These are phyloP conservation scores for Termitomyces sp. DNA, from an alignment of 768 basidiomycete genomes.

Conservation along the genomic window DNA sequence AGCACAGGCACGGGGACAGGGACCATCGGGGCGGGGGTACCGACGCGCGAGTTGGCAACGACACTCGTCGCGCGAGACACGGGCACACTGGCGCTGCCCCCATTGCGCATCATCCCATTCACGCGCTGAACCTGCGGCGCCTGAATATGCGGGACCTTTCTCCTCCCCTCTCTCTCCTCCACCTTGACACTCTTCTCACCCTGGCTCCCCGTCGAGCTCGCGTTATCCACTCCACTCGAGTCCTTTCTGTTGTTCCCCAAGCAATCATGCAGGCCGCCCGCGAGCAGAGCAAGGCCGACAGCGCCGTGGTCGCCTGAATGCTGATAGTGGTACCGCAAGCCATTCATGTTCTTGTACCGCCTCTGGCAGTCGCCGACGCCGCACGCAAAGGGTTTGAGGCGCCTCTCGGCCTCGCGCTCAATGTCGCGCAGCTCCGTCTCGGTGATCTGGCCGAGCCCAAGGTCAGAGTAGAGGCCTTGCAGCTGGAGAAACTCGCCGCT, in stretches of 20 bases:
- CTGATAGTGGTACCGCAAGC: slow-evolving; percentile 92
- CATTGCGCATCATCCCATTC: not conserved
- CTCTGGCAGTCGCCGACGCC: slow-evolving; percentile 83
- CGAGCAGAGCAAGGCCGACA: slow-evolving; percentile 79
- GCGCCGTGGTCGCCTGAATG: slow-evolving; percentile 96
- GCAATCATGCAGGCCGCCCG: slow-evolving; percentile 61
- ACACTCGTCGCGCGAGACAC: slow-evolving; percentile 31
- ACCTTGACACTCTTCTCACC: slow-evolving; percentile 5
- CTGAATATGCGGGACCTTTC: not conserved
- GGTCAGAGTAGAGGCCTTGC: slow-evolving; percentile 20
- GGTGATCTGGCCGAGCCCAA: slow-evolving; percentile 44
- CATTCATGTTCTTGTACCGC: slow-evolving; percentile 99
- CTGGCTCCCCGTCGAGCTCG: slow-evolving; percentile 11
- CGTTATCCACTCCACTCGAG: not conserved
- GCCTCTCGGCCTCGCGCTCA: slow-evolving; percentile 80
- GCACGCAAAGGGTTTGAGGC: slow-evolving; percentile 83
- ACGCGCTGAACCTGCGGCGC: not conserved
- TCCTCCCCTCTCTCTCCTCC: slow-evolving; percentile 15
- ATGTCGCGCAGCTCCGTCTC: slow-evolving; percentile 68
- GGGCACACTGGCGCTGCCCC: slow-evolving; percentile 28
- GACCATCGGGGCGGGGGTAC: slow-evolving; percentile 24
- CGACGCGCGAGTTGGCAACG: slow-evolving; percentile 22
- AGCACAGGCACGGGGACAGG: not conserved
- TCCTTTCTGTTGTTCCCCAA: slow-evolving; percentile 13
- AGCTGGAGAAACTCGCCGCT: slow-evolving; percentile 8